Evolutionary conservation across 1,139 yeast genomes (phyloP).

Genomic region (Yamadazyma triangularis): DNA sequence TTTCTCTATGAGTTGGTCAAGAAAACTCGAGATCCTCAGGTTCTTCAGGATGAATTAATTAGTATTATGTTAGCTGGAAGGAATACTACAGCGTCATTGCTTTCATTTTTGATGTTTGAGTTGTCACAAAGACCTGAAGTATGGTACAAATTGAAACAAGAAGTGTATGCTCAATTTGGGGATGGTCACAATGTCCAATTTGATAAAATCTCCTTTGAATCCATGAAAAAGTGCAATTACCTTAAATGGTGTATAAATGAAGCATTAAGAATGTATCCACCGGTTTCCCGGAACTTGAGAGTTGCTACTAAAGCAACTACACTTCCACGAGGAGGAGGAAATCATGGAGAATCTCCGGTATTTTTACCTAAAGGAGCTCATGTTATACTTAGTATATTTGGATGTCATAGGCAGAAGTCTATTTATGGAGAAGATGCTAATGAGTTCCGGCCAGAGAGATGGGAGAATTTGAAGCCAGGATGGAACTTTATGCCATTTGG

Average conservation of each 20-base stretch:
- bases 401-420: conserved; percentile 32
- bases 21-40: conserved; percentile 38
- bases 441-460: conserved; percentile 45
- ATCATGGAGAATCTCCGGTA: conserved; percentile 35
- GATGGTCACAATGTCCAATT: conserved; percentile 10
- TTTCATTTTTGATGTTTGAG: conserved; percentile 38
- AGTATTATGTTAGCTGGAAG: conserved; percentile 47
- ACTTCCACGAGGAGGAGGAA: conserved; percentile 51
- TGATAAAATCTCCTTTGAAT: conserved; percentile 32
- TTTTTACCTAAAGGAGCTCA: conserved; percentile 38
- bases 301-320: conserved; percentile 21
- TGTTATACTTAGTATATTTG: conserved; percentile 33
- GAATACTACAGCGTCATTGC: conserved; percentile 48
- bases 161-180: conserved; percentile 25
- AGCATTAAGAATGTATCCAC: conserved; percentile 46
- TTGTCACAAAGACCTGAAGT: conserved; percentile 35
- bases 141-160: conserved; percentile 30
- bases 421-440: conserved; percentile 44
- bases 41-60: conserved; percentile 44
- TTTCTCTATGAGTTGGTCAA: conserved; percentile 43
- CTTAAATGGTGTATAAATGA: conserved; percentile 47
- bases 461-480: conserved; percentile 31
- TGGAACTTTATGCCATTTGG: conserved; percentile 42
- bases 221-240: conserved; percentile 45
- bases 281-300: conserved; percentile 47